Evolutionary conservation across 192 early-diverging fungal genomes (phyloP).

Genomic region (Coemansia sp.): DNA sequence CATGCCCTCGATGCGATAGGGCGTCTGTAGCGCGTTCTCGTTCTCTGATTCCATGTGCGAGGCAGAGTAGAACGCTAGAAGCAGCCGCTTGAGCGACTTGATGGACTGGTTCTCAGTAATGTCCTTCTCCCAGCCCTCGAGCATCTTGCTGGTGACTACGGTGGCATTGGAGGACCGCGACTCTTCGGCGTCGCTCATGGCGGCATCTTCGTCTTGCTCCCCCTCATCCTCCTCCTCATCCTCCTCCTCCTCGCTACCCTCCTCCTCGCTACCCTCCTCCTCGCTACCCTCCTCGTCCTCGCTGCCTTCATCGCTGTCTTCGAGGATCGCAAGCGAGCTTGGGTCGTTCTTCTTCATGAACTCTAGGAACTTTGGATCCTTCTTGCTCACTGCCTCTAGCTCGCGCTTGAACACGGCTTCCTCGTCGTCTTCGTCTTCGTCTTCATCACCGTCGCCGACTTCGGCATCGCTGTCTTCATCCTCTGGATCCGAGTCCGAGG

Average conservation of each 20-base stretch:
- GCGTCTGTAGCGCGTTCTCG: slow-evolving; percentile 47
- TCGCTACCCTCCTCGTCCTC: slow-evolving; percentile 44
- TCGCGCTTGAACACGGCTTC: slow-evolving; percentile 73
- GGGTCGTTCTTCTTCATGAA: slow-evolving; percentile 86
- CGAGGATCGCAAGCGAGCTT: slow-evolving; percentile 76
- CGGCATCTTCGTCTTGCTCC: slow-evolving; percentile 47
- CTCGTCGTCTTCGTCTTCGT: slow-evolving; percentile 59
- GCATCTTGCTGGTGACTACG: slow-evolving; percentile 70
- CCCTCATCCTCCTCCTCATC: not conserved
- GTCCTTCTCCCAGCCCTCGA: slow-evolving; percentile 68
- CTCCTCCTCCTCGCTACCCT: slow-evolving; percentile 56
- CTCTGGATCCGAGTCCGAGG: slow-evolving; percentile 11
- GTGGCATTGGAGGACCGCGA: slow-evolving; percentile 9
- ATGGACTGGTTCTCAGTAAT: slow-evolving; percentile 65
- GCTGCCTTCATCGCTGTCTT: slow-evolving; percentile 49
- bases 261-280: not conserved
- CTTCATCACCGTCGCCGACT: slow-evolving; percentile 55
- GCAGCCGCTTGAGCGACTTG: slow-evolving; percentile 64
- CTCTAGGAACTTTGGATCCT: slow-evolving; percentile 91
- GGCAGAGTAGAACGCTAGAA: slow-evolving; percentile 83
- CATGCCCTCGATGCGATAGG: slow-evolving; percentile 72
- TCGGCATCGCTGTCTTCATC: slow-evolving; percentile 50
- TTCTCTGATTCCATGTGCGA: slow-evolving; percentile 73
- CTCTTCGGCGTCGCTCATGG: slow-evolving; percentile 47
- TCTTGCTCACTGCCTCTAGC: slow-evolving; percentile 78